Percentiles rank a stretch among this genome's conserved stretches.
These are phyloP conservation scores for Pyrenula massariospora DNA, from an alignment of 495 filamentous ascomycete genomes.

Conservation along the genomic window DNA sequence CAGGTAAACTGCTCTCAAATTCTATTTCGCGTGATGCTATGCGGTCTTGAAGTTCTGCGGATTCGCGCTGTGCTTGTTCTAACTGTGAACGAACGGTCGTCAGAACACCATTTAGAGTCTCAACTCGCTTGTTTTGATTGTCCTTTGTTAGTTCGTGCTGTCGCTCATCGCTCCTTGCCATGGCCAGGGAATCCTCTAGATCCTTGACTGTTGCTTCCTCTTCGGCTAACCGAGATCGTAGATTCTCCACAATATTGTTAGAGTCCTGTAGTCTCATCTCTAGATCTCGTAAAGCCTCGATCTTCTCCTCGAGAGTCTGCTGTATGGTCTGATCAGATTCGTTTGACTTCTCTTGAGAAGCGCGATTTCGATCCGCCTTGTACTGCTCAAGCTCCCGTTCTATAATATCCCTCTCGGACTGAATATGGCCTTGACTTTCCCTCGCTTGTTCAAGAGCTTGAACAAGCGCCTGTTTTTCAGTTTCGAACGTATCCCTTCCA, in stretches of 20 bases:
- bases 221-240: slow-evolving; percentile 9
- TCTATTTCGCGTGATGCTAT: background rate
- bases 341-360: background rate
- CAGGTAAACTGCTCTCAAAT: background rate
- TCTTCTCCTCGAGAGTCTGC: slow-evolving; percentile 12
- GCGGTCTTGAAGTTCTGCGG: background rate
- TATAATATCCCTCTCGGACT: slow-evolving; percentile 1
- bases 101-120: slow-evolving; percentile 6
- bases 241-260: slow-evolving; percentile 7
- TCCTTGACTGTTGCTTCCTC: slow-evolving; percentile 22
- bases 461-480: slow-evolving; percentile 20
- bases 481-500: slow-evolving; percentile 38
- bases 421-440: background rate
- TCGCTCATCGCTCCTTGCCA: background rate
- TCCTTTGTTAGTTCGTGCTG: background rate
- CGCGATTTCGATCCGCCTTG: background rate
- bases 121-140: slow-evolving; percentile 5
- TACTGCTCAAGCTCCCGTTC: slow-evolving; percentile 6
- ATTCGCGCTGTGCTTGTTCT: slow-evolving; percentile 7
- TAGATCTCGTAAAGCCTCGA: slow-evolving; percentile 4
- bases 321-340: slow-evolving; percentile 4
- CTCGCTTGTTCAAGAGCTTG: background rate
- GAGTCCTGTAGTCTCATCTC: slow-evolving; percentile 5
- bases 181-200: slow-evolving; percentile 12
- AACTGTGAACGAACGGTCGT: slow-evolving; percentile 10